These are phyloP conservation scores for Candida vaughaniae DNA, from an alignment of 805 yeast genomes.

Conservation along the genomic window DNA sequence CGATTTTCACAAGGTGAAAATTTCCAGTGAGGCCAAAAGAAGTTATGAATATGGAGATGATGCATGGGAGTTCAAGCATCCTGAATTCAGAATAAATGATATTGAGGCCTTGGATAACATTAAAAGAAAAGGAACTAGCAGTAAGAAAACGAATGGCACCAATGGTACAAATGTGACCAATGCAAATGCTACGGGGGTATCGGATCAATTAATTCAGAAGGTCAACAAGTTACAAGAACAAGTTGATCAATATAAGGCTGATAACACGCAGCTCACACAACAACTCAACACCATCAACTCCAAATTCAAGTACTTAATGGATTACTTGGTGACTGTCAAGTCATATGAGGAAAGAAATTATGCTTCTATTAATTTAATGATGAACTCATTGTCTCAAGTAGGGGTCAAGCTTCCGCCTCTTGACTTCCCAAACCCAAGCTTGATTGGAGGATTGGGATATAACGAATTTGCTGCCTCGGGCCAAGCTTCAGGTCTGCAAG, in stretches of 20 bases:
- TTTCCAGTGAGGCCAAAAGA: conserved; percentile 58
- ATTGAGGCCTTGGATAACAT: conserved; percentile 81
- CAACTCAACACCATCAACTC: conserved; percentile 43
- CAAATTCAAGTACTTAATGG: conserved; percentile 64
- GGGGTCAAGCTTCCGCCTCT: conserved; percentile 71
- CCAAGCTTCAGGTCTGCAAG: too few species aligned
- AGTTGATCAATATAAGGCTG: conserved; percentile 33
- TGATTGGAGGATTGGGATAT: conserved; percentile 1
- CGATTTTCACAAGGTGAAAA: conserved; percentile 94
- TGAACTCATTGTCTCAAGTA: conserved; percentile 48
- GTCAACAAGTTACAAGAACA: conserved; percentile 25
- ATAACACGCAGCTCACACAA: conserved; percentile 30
- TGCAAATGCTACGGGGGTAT: background rate
- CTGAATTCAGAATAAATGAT: conserved; percentile 76
- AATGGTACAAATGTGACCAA: background rate
- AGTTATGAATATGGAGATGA: conserved; percentile 63
- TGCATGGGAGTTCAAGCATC: conserved; percentile 95
- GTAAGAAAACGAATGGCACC: conserved; percentile 35
- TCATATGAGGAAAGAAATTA: conserved; percentile 56
- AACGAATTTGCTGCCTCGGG: background rate
- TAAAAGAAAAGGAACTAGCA: conserved; percentile 72
- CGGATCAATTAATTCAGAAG: conserved; percentile 5
- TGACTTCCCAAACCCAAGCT: conserved; percentile 48
- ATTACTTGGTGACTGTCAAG: conserved; percentile 57
- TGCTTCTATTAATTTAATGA: conserved; percentile 49